Evolutionary conservation across 768 basidiomycete genomes (phyloP), one percentile per base, ranked within the genome.

Genomic region (Atractiella rhizophila): DNA sequence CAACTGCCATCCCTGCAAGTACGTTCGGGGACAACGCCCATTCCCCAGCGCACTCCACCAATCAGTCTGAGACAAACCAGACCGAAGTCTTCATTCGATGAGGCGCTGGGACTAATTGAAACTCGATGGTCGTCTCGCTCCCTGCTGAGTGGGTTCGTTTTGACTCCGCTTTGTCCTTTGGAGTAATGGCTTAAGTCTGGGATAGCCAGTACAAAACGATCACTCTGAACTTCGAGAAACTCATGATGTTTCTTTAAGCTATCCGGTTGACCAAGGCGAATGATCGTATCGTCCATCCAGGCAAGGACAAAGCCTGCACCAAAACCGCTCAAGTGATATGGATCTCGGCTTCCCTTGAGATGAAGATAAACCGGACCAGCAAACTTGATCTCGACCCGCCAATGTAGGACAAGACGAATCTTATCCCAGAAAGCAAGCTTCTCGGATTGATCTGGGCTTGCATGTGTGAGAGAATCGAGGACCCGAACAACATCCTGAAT

Each of bases 351-450:
- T 37, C 86, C 85, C 69, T 91, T 96, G 57, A 91, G 66, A 39
- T 76, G 73, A 23, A 78, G 70, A 42, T 77, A 74, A 13, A 68
- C 66, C 23, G 36, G 52, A 12, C 59, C 62, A 0, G 61, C 61
- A 53, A 88, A 88, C 18, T 67, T 63, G 26, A 75, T 61, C 40
- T 64, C 64, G 18, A 76, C 56, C 28, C 64, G 73, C 80, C 85
- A 86, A 56, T 91, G 86, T 46, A 86, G 67, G 18, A 80, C 64
- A 10, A 85, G 63, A 21, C 78, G 66, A 50, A 83, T 73, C 67
- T 91, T 94, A 57, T 94, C 86, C 86, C 86, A 91, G 56, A 91
- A 88, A 6, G 83, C 86, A 46, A 88, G 53, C 9, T 69, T 65
- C 11, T 80, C 76, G 2, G 82, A 86, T 18, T 69, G 64, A 58